Base-by-base conservation (phyloP, 108 stramenopile genomes). In the Schizochytrium sp. region DNA sequence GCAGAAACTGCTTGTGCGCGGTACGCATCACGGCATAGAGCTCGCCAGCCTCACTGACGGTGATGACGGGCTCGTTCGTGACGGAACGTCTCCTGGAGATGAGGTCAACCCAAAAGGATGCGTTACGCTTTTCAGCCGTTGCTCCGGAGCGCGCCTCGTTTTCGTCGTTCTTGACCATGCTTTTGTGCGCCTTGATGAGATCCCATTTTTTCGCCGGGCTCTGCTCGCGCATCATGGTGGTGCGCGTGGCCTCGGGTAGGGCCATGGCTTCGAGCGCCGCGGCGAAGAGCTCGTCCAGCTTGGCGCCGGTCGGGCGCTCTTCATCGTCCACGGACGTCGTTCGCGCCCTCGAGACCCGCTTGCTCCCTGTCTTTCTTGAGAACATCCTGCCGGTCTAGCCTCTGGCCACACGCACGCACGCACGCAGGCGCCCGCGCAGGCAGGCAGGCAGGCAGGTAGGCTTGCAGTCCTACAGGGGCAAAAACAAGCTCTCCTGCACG, bases 1-100 rank as follows among this genome's bases (percentile, higher is more conserved):
- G 19, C 16, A 83, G 76, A 4, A 83, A 83, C 28, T 83, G 76
- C 76, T 83, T 83, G 76, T 83, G 76, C 19, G 76, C 76, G n/a
- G 76, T 83, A 5, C 76, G 76, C 45, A 83, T 47, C 19, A 83
- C 76, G 2, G 76, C 76, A 34, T 53, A 53, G 23, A 83, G 76
- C 51, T 83, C 76, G n/a, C 76, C 51, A 4, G 76, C 76, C n/a
- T 83, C 76, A 6, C 6, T 28, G 25, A 83, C 48, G 5, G 76
- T 83, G 51, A 83, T 83, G 25, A 83, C 76, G 25, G 76, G 76
- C 23, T 83, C 76, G 76, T 4, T 83, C 19, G 45, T 53, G 23
- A 53, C 51, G 76, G 19, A 45, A 3, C 76, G 76, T 6, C 51
- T 12, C 41, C 63, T 28, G n/a, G 51, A 83, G 51, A 83, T 83